phyloP scores from a whole-genome alignment of 805 yeast genomes.

The Candida methanosorbosa region DNA sequence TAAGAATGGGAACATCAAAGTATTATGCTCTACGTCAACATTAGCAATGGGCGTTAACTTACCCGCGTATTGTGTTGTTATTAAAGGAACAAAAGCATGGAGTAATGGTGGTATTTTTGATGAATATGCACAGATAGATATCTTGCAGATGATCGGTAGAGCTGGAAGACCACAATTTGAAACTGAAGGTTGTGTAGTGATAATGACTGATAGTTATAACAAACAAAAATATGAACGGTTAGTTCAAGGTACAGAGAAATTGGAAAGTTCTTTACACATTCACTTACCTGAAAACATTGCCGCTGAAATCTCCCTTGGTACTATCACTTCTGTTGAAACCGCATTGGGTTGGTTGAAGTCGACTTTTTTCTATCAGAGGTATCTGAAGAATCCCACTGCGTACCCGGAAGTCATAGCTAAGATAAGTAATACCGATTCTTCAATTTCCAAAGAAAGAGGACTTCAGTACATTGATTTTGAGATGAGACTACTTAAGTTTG shows the following conservation, averaged over 20 bases:
- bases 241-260: constrained; percentile 30
- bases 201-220: constrained; percentile 32
- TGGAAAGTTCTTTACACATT: constrained; percentile 39
- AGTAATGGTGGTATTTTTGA: constrained; percentile 31
- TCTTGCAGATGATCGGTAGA: constrained; percentile 57
- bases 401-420: constrained; percentile 25
- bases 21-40: constrained; percentile 51
- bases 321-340: constrained; percentile 26
- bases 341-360: constrained; percentile 39
- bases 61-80: constrained; percentile 50
- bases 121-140: constrained; percentile 48
- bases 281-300: constrained; percentile 31
- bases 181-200: constrained; percentile 38
- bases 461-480: constrained; percentile 15
- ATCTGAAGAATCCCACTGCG: constrained; percentile 27
- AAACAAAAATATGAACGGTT: constrained; percentile 31
- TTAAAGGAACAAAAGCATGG: constrained; percentile 61
- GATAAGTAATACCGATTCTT: constrained; percentile 3
- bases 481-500: constrained; percentile 23
- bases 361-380: constrained; percentile 42
- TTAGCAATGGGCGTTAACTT: constrained; percentile 54
- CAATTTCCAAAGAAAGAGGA: not conserved
- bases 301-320: constrained; percentile 34
- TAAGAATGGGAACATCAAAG: constrained; percentile 29
- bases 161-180: constrained; percentile 59